Conservation (phyloP, 2,329 filamentous ascomycete species). For the Cryphonectria carpinicola region DNA sequence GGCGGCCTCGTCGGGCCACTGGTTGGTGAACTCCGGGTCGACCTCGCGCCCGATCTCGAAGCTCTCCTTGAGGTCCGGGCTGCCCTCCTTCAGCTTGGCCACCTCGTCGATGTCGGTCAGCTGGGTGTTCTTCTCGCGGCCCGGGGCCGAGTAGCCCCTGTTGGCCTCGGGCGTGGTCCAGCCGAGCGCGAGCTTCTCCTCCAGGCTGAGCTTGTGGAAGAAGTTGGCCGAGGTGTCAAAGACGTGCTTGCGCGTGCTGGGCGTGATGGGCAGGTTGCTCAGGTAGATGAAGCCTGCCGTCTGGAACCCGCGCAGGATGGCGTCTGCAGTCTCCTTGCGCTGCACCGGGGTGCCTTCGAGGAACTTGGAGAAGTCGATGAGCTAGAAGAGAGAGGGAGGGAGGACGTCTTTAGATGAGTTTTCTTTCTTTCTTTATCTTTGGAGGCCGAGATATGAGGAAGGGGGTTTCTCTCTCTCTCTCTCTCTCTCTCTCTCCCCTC, state of each 20-base stretch:
- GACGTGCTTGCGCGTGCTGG: conserved; percentile 60
- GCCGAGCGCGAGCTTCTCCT: conserved; percentile 66
- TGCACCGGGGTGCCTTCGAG: conserved; percentile 63
- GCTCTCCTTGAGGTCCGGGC: conserved; percentile 68
- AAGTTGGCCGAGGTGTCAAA: conserved; percentile 73
- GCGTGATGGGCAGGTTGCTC: conserved; percentile 73
- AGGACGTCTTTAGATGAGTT: background rate
- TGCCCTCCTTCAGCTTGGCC: conserved; percentile 58
- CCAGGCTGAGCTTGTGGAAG: conserved; percentile 63
- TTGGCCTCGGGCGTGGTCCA: conserved; percentile 77
- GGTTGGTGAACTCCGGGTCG: conserved; percentile 68
- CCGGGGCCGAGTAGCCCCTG: conserved; percentile 71
- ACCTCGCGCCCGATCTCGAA: conserved; percentile 67
- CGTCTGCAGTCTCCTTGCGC: conserved; percentile 67
- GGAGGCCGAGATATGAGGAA: background rate
- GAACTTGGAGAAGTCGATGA: conserved; percentile 80
- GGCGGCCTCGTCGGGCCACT: conserved; percentile 67
- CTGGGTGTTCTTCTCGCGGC: conserved; percentile 71
- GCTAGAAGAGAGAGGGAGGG: conserved; percentile 47
- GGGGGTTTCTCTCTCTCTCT: too few species aligned
- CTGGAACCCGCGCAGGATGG: conserved; percentile 80
- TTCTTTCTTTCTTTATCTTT: background rate
- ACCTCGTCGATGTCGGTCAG: conserved; percentile 60
- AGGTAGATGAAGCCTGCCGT: conserved; percentile 89
- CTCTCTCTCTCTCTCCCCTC: too few species aligned